Evolutionary conservation across 2,329 filamentous ascomycete species (phyloP).

Genomic region (Penicillium paneum): DNA sequence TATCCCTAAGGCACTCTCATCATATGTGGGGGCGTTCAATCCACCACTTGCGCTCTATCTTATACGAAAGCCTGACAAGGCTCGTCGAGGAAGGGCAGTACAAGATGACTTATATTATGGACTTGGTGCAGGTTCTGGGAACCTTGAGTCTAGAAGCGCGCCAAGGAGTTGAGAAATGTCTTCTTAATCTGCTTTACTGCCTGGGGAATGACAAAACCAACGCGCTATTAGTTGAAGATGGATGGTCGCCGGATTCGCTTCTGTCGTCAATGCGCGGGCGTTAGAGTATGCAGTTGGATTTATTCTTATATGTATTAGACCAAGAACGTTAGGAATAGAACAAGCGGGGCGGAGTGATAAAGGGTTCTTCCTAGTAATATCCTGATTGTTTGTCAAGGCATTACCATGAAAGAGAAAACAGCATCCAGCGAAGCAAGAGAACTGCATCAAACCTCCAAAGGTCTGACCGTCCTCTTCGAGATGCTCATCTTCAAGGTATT

Average conservation of each 20-base stretch:
- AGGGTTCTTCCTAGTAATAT: background rate
- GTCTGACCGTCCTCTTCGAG: no score
- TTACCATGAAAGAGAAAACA: no score
- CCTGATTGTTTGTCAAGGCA: background rate
- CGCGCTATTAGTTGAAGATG: slow-evolving; percentile 12
- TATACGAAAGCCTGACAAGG: slow-evolving; percentile 10
- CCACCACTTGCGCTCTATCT: slow-evolving; percentile 8
- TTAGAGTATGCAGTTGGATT: background rate
- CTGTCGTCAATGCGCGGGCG: slow-evolving; percentile 24
- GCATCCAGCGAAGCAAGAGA: background rate
- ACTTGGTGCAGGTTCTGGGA: slow-evolving; percentile 18
- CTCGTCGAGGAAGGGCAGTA: slow-evolving; percentile 5
- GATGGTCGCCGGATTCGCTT: slow-evolving; percentile 24
- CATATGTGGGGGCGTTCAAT: slow-evolving; percentile 12
- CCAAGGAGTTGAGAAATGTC: slow-evolving; percentile 24
- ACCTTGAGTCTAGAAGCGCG: slow-evolving; percentile 23
- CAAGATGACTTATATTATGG: slow-evolving; percentile 15
- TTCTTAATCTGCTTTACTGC: slow-evolving; percentile 22
- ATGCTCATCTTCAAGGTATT: no score
- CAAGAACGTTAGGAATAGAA: background rate
- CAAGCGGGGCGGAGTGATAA: background rate
- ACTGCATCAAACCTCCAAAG: background rate
- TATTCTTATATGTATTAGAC: background rate
- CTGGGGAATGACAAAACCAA: background rate
- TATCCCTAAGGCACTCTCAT: slow-evolving; percentile 3